Base-by-base conservation (phyloP, 495 filamentous ascomycete genomes). In the Aspergillus coremiiformis region DNA sequence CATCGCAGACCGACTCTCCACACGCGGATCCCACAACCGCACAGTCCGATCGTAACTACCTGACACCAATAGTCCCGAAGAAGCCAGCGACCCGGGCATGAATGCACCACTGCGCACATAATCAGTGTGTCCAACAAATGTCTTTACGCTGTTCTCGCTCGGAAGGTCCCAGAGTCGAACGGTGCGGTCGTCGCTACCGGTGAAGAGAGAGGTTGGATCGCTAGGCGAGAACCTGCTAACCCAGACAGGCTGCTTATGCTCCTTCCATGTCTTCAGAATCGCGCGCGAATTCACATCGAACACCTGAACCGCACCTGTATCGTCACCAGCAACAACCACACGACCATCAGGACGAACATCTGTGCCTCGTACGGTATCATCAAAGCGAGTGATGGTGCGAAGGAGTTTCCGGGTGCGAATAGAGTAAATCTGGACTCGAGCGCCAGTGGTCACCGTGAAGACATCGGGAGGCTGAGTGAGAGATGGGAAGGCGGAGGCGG, bases 221-320 rank as follows among this genome's bases (percentile, higher is more conserved):
- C 81, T 82, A 7, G 90, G 90, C 17, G 84, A 89, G 75, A 93
- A 97, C 58, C 87, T 86, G 39, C 87, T 88, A 20, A 84, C 81
- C 85, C 93, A 95, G 30, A 95, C 90, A 35, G 94, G 87, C 74
- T 95, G 90, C 70, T 92, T 91, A 69, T 98, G 93, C 39, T 92
- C 84, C 55, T 84, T 83, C 94, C 93, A 99, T 43, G 93, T 95
- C 76, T 93, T 93, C 62, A 99, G 69, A 51, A 97, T 95, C 1
- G 91, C 90, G 50, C 93, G 81, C 35, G 87, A 89, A 19, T 78
- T 82, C 47, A 93, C 80, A 59, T 99, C 94, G 63, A 97, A 99
- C 12, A 95, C 89, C 65, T 97, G 94, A 41, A 99, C 87, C 39
- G 84, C 78, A 17, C 94, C 93, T 27, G 81, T 84, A 57, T 94